Conservation (phyloP, 2,329 filamentous ascomycete genomes). For the Aspergillus fijiensis region DNA sequence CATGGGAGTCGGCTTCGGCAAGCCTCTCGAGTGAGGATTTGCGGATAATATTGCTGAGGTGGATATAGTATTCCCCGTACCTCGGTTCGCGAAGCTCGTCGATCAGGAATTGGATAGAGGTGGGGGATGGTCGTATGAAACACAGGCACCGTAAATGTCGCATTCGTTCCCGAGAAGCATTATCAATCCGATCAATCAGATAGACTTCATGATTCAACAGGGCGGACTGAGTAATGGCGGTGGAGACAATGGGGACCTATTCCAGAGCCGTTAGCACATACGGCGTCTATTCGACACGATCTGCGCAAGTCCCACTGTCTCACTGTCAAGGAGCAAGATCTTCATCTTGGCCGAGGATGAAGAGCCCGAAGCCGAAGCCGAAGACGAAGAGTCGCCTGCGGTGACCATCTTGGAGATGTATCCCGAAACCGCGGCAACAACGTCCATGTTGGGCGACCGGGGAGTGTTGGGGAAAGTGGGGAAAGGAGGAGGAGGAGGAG, state of each 20-base stretch:
- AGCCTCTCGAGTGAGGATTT: slow-evolving; percentile 93
- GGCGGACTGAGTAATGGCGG: slow-evolving; percentile 90
- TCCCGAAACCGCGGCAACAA: slow-evolving; percentile 86
- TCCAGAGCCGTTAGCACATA: slow-evolving; percentile 20
- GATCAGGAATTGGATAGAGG: slow-evolving; percentile 89
- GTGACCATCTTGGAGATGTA: slow-evolving; percentile 97
- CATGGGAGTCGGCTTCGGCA: slow-evolving; percentile 95
- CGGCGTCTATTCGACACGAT: slow-evolving; percentile 1
- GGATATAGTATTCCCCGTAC: slow-evolving; percentile 95
- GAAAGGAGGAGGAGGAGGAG: background rate
- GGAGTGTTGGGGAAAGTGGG: background rate
- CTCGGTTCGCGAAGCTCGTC: slow-evolving; percentile 95
- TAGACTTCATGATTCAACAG: slow-evolving; percentile 96
- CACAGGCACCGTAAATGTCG: slow-evolving; percentile 91
- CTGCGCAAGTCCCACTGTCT: slow-evolving; percentile 66
- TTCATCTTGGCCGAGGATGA: slow-evolving; percentile 89
- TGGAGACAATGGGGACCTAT: slow-evolving; percentile 84
- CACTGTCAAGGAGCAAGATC: slow-evolving; percentile 87
- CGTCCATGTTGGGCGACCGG: slow-evolving; percentile 68
- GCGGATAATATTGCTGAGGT: slow-evolving; percentile 96
- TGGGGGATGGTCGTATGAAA: slow-evolving; percentile 86
- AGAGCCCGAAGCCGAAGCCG: slow-evolving; percentile 49
- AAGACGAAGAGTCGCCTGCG: slow-evolving; percentile 61
- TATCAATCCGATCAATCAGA: slow-evolving; percentile 93
- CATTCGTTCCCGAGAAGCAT: slow-evolving; percentile 91